Evolutionary conservation across 805 yeast species (phyloP).

Genomic region (Spathaspora arborariae): DNA sequence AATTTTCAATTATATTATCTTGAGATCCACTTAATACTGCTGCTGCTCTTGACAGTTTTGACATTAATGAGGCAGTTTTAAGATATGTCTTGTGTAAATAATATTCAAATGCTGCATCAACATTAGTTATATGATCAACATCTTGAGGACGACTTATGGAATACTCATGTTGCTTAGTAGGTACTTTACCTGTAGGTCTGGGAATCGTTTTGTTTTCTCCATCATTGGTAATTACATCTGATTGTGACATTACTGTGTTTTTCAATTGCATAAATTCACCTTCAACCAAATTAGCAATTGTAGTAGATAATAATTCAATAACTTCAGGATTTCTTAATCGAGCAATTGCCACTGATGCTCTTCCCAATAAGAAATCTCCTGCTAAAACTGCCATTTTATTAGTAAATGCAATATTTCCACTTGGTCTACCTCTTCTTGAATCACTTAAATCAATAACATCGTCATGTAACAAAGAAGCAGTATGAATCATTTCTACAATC

Average conservation of each 20-base stretch:
- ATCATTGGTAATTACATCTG: constrained; percentile 45
- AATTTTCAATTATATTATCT: constrained; percentile 70
- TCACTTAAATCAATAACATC: constrained; percentile 93
- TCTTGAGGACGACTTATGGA: constrained; percentile 34
- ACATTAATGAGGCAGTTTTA: constrained; percentile 91
- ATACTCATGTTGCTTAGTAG: constrained; percentile 57
- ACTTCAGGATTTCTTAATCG: constrained; percentile 95
- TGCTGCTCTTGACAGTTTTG: constrained; percentile 88
- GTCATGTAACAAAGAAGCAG: constrained; percentile 92
- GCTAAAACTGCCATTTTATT: constrained; percentile 97
- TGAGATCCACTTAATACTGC: constrained; percentile 88
- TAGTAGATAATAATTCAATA: constrained; percentile 88
- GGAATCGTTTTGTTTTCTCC: constrained; percentile 48
- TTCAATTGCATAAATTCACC: constrained; percentile 99
- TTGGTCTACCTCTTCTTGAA: constrained; percentile 83
- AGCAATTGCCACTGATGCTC: constrained; percentile 95
- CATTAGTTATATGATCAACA: constrained; percentile 59
- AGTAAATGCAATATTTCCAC: constrained; percentile 90
- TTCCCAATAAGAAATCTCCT: constrained; percentile 90
- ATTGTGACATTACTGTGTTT: constrained; percentile 65
- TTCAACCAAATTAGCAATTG: constrained; percentile 95
- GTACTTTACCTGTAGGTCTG: constrained; percentile 57
- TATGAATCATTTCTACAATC: constrained; percentile 97
- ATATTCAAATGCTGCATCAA: constrained; percentile 91
- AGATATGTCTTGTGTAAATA: constrained; percentile 92